These are phyloP conservation scores for Aciculoconidium aculeatum DNA, from an alignment of 805 yeast species.

Conservation along the genomic window DNA sequence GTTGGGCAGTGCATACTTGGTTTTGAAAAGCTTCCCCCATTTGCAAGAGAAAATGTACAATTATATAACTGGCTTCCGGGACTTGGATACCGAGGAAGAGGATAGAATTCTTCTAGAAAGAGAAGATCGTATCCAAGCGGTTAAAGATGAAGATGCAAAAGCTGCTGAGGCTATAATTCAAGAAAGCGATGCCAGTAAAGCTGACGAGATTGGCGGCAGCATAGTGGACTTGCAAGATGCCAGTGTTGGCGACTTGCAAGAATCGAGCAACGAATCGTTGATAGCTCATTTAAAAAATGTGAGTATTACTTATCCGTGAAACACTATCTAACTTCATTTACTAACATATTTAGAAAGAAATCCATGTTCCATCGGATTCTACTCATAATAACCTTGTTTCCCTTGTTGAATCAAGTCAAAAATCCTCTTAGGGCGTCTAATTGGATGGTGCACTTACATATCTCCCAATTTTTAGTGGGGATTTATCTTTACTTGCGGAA, in stretches of 20 bases:
- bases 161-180: no score
- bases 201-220: slow-evolving; percentile 4
- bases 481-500: no score
- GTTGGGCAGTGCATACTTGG: slow-evolving; percentile 36
- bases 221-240: slow-evolving; percentile 4
- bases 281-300: slow-evolving; percentile 34
- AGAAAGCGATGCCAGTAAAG: no score
- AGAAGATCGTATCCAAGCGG: slow-evolving; percentile 3
- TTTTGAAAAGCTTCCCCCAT: slow-evolving; percentile 48
- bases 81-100: slow-evolving; percentile 9
- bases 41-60: slow-evolving; percentile 23
- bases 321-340: slow-evolving; percentile 4
- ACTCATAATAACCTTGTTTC: slow-evolving; percentile 41
- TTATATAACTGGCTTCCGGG: slow-evolving; percentile 16
- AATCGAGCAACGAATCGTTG: slow-evolving; percentile 33
- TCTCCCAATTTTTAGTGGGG: slow-evolving; percentile 6
- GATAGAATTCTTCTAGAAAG: slow-evolving; percentile 6
- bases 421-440: slow-evolving; percentile 17
- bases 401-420: slow-evolving; percentile 40
- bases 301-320: slow-evolving; percentile 15
- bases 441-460: slow-evolving; percentile 14
- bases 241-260: slow-evolving; percentile 20
- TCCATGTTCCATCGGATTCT: slow-evolving; percentile 41
- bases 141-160: neutral
- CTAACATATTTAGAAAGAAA: slow-evolving; percentile 37